These are phyloP conservation scores for Paramecium tetraurelia DNA, from an alignment of 73 alveolate species.

Conservation along the genomic window DNA sequence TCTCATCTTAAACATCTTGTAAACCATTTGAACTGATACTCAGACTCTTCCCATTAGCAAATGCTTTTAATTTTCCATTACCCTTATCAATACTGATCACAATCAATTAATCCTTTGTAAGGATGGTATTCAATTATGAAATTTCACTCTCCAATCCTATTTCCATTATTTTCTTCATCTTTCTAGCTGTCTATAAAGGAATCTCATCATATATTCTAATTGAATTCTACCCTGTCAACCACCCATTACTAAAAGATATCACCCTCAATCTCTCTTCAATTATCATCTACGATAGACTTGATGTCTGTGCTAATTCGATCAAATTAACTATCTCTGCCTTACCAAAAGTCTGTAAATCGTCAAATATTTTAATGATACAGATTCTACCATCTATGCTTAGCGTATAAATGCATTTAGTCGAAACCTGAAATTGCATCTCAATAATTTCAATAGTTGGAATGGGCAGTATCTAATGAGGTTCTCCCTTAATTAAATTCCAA, in stretches of 20 bases:
- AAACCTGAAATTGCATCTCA: neutral
- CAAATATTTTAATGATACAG: neutral
- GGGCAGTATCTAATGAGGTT: neutral
- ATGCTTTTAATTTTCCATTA: neutral
- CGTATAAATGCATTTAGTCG: neutral
- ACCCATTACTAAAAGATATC: neutral
- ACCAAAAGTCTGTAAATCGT: neutral
- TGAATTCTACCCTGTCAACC: neutral
- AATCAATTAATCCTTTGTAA: neutral
- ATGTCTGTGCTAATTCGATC: neutral
- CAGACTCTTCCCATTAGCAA: neutral
- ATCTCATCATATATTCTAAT: neutral
- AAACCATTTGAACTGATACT: neutral
- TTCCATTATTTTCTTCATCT: neutral
- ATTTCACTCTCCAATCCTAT: neutral
- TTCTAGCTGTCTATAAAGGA: neutral
- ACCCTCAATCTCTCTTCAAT: neutral
- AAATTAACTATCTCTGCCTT: neutral
- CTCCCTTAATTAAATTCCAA: neutral
- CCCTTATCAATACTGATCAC: neutral
- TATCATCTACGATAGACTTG: neutral
- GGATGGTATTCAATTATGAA: neutral
- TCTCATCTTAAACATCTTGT: neutral
- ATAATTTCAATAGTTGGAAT: neutral
- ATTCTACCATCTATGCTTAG: neutral